A percentile compares a stretch with the other conserved stretches of the same genome.
phyloP scores from a whole-genome alignment of 495 filamentous ascomycete species.

The Tirmania nivea region DNA sequence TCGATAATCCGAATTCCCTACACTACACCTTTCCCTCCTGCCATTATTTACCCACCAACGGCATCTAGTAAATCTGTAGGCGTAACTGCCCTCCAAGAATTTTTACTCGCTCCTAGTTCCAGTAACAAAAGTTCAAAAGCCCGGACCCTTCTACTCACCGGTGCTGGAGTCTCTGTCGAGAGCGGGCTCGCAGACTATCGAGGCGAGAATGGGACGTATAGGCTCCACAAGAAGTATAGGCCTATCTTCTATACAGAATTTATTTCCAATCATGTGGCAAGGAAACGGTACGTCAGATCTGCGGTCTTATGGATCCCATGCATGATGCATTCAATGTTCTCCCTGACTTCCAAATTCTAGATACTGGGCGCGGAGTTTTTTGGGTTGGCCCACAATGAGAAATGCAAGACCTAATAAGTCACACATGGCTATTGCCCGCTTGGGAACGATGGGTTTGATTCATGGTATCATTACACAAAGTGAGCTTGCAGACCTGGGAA shows the following conservation, averaged over 20 bases:
- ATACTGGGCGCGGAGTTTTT: constrained; percentile 88
- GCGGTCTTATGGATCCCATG: not conserved
- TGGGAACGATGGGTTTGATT: constrained; percentile 50
- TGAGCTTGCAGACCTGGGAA: constrained; percentile 8
- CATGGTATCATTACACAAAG: constrained; percentile 73
- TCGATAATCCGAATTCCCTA: constrained; percentile 48
- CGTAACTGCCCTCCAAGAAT: too few species aligned
- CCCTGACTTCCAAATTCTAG: not conserved
- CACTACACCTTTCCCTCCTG: constrained; percentile 59
- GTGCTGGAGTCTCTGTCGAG: constrained; percentile 82
- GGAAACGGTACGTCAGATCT: constrained; percentile 35
- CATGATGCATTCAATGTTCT: too few species aligned
- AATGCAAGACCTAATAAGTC: constrained; percentile 59
- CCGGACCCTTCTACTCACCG: constrained; percentile 56
- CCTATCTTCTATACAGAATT: constrained; percentile 93
- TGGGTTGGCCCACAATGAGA: constrained; percentile 68
- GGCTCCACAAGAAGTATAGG: constrained; percentile 66
- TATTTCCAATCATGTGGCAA: constrained; percentile 52
- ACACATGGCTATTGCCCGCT: constrained; percentile 49
- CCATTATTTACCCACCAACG: constrained; percentile 46
- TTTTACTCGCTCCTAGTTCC: too few species aligned
- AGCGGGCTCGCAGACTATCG: constrained; percentile 88
- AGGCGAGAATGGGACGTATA: constrained; percentile 74
- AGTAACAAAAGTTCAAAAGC: too few species aligned
- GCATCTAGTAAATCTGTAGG: constrained; percentile 41